These are phyloP conservation scores for Chenopodium suecicum DNA, from an alignment of 148 eudicot genomes.

Conservation along the genomic window DNA sequence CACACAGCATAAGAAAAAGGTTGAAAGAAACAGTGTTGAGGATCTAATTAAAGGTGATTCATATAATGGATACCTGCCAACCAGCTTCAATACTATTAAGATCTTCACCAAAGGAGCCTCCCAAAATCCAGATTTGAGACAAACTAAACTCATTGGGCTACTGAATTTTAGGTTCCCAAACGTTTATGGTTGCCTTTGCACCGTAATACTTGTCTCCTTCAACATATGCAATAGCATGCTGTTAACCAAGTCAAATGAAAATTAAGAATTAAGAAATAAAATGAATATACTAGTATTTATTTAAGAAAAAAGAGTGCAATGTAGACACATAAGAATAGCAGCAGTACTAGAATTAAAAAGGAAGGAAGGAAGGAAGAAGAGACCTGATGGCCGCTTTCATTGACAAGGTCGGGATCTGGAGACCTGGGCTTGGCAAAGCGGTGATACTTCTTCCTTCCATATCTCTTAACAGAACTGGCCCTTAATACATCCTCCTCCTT, in stretches of 20 bases:
- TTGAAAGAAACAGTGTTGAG: neutral
- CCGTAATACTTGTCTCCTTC: slow-evolving; percentile 95
- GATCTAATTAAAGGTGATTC: neutral
- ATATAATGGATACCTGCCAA: slow-evolving; percentile 69
- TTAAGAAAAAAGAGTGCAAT: too few relatives aligned
- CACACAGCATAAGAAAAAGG: slow-evolving; percentile 14
- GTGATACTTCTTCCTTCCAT: slow-evolving; percentile 78
- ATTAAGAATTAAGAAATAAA: too few relatives aligned
- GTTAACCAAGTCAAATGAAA: slow-evolving; percentile 9
- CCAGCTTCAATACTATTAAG: slow-evolving; percentile 99
- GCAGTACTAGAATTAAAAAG: neutral
- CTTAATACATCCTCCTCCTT: slow-evolving; percentile 77
- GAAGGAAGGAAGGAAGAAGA: neutral
- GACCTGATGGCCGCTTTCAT: slow-evolving; percentile 96
- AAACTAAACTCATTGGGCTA: slow-evolving; percentile 94
- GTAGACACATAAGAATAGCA: too few relatives aligned
- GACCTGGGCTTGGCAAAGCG: slow-evolving; percentile 75
- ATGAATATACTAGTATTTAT: too few relatives aligned
- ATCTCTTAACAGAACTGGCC: slow-evolving; percentile 79
- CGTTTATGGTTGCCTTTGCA: slow-evolving; percentile 93
- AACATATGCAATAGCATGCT: slow-evolving; percentile 99
- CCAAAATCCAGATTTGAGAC: slow-evolving; percentile 91
- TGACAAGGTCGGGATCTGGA: slow-evolving; percentile 88
- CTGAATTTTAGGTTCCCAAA: slow-evolving; percentile 94
- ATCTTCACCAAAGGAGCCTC: slow-evolving; percentile 96